Evolutionary conservation across 257 asterid species (phyloP).

Genomic region (Cynanchum wilfordii): DNA sequence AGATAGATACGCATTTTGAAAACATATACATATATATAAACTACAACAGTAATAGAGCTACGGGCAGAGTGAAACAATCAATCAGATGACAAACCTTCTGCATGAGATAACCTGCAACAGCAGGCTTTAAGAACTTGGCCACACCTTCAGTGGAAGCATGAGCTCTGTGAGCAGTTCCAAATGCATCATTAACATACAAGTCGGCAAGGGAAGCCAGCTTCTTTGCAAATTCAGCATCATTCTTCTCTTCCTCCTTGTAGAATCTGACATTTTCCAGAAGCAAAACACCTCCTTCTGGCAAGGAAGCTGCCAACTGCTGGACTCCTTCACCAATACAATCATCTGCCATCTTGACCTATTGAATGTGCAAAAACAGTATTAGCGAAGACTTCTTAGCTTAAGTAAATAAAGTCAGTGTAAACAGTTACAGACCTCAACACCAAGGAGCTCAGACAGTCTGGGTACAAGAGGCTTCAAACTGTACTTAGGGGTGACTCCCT

Average conservation of each 20-base stretch:
- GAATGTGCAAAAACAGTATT: background rate
- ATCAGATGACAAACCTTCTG: slow-evolving; percentile 32
- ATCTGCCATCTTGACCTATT: slow-evolving; percentile 71
- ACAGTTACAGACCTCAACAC: slow-evolving; percentile 44
- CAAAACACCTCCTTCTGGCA: slow-evolving; percentile 72
- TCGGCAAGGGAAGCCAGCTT: slow-evolving; percentile 51
- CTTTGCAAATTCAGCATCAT: slow-evolving; percentile 54
- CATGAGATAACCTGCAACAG: slow-evolving; percentile 53
- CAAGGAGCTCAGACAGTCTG: slow-evolving; percentile 74
- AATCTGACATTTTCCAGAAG: slow-evolving; percentile 78
- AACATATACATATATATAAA: background rate
- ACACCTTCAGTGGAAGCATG: slow-evolving; percentile 60
- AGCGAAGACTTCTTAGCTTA: background rate
- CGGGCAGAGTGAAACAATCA: background rate
- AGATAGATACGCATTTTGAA: background rate
- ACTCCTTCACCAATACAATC: slow-evolving; percentile 83
- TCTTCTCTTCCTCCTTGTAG: slow-evolving; percentile 54
- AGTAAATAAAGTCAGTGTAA: background rate
- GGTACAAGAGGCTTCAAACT: slow-evolving; percentile 92
- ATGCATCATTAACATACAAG: slow-evolving; percentile 70
- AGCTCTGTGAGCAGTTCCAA: slow-evolving; percentile 77
- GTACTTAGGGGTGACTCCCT: slow-evolving; percentile 91
- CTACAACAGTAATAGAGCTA: background rate
- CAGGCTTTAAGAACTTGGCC: slow-evolving; percentile 44
- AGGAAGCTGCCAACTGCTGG: slow-evolving; percentile 55